Evolutionary conservation across 805 yeast species (phyloP).

Genomic region (Hanseniaspora mollemarum): DNA sequence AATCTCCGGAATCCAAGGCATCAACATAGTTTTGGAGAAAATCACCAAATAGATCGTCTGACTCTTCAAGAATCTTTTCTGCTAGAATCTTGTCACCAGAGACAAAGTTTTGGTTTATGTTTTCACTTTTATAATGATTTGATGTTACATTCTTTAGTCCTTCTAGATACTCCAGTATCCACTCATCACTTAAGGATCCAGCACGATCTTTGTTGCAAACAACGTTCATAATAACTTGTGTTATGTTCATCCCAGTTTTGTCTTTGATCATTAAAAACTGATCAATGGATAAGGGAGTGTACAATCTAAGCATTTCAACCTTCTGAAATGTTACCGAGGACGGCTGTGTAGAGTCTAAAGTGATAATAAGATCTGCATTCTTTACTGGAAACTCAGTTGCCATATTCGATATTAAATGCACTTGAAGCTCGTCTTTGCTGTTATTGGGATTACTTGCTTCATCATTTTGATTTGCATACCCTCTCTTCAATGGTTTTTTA

Average conservation of each 20-base stretch:
- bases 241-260: neutral
- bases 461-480: neutral
- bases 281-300: conserved; percentile 9
- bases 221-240: conserved; percentile 5
- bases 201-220: conserved; percentile 9
- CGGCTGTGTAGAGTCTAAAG: conserved; percentile 40
- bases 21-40: conserved; percentile 10
- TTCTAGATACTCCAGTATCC: conserved; percentile 8
- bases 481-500: conserved; percentile 37
- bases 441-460: neutral
- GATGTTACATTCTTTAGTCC: neutral
- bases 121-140: neutral
- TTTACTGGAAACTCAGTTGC: conserved; percentile 22
- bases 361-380: conserved; percentile 33
- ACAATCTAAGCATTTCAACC: conserved; percentile 2
- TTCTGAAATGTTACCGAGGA: neutral
- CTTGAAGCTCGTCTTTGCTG: conserved; percentile 22
- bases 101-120: neutral
- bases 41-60: conserved; percentile 11
- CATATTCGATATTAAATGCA: conserved; percentile 38
- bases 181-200: conserved; percentile 4
- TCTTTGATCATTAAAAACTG: conserved; percentile 7
- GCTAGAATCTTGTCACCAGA: neutral
- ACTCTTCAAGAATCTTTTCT: conserved; percentile 4
- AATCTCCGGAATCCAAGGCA: conserved; percentile 10